Conservation (phyloP, 2,329 filamentous ascomycete genomes). For the Lachnellula hyalina region DNA sequence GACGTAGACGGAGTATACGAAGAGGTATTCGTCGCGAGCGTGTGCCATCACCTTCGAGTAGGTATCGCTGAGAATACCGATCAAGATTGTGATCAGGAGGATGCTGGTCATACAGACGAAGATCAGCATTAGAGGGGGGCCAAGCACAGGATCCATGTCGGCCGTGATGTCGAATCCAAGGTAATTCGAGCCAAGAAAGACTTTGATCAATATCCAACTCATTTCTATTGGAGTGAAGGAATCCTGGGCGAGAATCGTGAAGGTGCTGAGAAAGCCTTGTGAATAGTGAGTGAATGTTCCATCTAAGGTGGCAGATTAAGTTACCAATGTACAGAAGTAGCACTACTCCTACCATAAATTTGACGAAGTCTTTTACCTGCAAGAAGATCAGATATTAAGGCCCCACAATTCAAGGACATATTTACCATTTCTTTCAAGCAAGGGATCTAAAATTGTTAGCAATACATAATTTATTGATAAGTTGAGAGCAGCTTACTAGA, state of each 20-base stretch:
- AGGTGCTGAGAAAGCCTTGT: constrained; percentile 76
- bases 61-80: constrained; percentile 72
- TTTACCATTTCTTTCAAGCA: constrained; percentile 84
- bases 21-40: constrained; percentile 71
- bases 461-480: background rate
- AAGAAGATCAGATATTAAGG: background rate
- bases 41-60: constrained; percentile 55
- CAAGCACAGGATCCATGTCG: constrained; percentile 24
- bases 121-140: constrained; percentile 42
- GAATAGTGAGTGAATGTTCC: background rate
- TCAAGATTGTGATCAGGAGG: constrained; percentile 71
- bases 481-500: constrained; percentile 37
- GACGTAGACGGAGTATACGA: constrained; percentile 65
- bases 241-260: constrained; percentile 70
- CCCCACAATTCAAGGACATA: background rate
- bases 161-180: constrained; percentile 54
- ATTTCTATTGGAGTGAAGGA: constrained; percentile 60
- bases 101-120: constrained; percentile 77
- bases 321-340: constrained; percentile 72
- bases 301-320: constrained; percentile 6
- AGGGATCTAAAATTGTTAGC: constrained; percentile 51
- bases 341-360: constrained; percentile 69
- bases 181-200: constrained; percentile 73
- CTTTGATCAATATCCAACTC: constrained; percentile 72
- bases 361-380: constrained; percentile 78